These are phyloP conservation scores for Cyclotella kingstonii DNA, from an alignment of 108 stramenopile species.

Conservation along the genomic window DNA sequence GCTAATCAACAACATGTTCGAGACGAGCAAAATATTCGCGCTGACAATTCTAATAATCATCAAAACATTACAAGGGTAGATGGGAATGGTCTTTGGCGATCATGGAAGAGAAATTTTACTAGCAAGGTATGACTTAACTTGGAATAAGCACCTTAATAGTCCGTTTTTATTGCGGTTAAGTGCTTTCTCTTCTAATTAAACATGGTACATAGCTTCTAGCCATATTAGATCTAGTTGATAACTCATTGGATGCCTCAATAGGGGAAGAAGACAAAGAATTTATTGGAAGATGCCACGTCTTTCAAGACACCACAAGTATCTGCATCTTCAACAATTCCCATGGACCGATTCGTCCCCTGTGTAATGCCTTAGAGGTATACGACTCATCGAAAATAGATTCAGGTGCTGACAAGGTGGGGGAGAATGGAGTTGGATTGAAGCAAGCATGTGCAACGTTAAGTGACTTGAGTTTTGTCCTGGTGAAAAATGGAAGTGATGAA, in stretches of 20 bases:
- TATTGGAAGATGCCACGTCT: slow-evolving; percentile 25
- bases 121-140: slow-evolving; percentile 3
- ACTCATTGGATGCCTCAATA: slow-evolving; percentile 67
- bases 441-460: slow-evolving; percentile 67
- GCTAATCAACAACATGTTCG: too few relatives aligned
- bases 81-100: slow-evolving; percentile 64
- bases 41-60: background rate
- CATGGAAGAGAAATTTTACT: slow-evolving; percentile 60
- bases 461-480: slow-evolving; percentile 47
- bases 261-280: slow-evolving; percentile 12
- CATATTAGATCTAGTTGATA: slow-evolving; percentile 67
- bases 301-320: slow-evolving; percentile 31
- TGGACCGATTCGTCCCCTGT: slow-evolving; percentile 42
- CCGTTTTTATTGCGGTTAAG: background rate
- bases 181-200: background rate
- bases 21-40: too few relatives aligned
- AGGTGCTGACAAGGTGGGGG: slow-evolving; percentile 52
- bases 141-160: too few relatives aligned
- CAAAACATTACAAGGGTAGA: slow-evolving; percentile 39
- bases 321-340: slow-evolving; percentile 55
- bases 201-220: slow-evolving; percentile 49
- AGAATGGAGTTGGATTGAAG: slow-evolving; percentile 77
- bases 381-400: slow-evolving; percentile 52
- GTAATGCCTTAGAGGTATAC: slow-evolving; percentile 56
- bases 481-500: slow-evolving; percentile 12